Percentiles rank a stretch among this genome's conserved stretches.
Evolutionary conservation across 768 basidiomycete species (phyloP).

Genomic region (Tubosaeta sp.): DNA sequence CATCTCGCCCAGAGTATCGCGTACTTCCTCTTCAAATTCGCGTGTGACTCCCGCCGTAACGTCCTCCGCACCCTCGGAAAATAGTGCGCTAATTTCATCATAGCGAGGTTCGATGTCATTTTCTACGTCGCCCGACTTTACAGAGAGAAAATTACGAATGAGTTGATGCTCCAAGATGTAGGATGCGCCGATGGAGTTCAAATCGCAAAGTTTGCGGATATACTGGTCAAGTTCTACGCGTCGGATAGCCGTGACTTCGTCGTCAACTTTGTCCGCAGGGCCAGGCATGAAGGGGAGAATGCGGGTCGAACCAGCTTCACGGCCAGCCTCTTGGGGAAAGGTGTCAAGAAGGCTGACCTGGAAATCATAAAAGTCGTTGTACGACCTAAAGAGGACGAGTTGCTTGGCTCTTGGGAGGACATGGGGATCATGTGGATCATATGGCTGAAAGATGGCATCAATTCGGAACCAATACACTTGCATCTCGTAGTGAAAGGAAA

Average conservation of each 20-base stretch:
- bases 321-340: constrained; percentile 90
- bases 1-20: constrained; percentile 45
- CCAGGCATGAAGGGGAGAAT: constrained; percentile 98
- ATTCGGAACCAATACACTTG: constrained; percentile 98
- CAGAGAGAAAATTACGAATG: constrained; percentile 76
- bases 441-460: constrained; percentile 85
- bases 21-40: constrained; percentile 41
- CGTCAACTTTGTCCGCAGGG: constrained; percentile 79
- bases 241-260: constrained; percentile 74
- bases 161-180: constrained; percentile 80
- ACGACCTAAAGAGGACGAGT: constrained; percentile 88
- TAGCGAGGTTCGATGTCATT: constrained; percentile 58
- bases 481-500: constrained; percentile 96
- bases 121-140: constrained; percentile 83
- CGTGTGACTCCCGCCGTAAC: constrained; percentile 37
- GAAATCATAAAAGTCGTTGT: constrained; percentile 98
- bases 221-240: constrained; percentile 87
- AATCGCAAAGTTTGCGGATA: constrained; percentile 69
- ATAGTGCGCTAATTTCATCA: constrained; percentile 55
- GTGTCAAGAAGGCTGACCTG: constrained; percentile 83
- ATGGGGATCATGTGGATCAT: constrained; percentile 52
- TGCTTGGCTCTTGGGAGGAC: constrained; percentile 64
- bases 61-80: constrained; percentile 31
- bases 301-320: constrained; percentile 57
- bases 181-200: constrained; percentile 62